Base-by-base conservation (phyloP, 768 basidiomycete genomes). In the Boletus pseudopeckii region DNA sequence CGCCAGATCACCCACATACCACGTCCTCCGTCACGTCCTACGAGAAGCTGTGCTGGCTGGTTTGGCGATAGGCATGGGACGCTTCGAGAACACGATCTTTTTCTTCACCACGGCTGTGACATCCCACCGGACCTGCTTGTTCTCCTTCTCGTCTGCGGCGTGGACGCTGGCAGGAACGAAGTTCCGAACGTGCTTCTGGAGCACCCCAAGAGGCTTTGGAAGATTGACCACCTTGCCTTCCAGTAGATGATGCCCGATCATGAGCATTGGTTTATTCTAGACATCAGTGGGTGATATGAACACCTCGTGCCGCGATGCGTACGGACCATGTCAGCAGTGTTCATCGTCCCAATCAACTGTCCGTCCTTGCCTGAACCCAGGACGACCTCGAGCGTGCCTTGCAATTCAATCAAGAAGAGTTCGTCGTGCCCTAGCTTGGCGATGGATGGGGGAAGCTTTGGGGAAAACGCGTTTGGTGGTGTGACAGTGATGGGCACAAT, bases 211-310 rank as follows among this genome's bases (percentile, higher is more conserved):
- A 0, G 94, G 92, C 65, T 91, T 95, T 2, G 86, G 72, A 7
- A 98, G 77, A 42, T 71, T 76, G 33, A 82, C 77, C 55, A 96
- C 76, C 66, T 88, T 90, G 49, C 94, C 94, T 64, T 98, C 95
- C 5, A 98, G 82, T 30, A 94, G 76, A 63, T 97, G 92, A 70
- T 95, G 86, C 13, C 94, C 94, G 54, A 98, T 88, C 50, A 77
- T 70, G 7, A 98, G 77, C 3, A 84, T 92, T 4, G 90, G 84
- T 60, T 86, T 90, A 57, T 81, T 85, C 90, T 61, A 26, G 32
- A 28, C 37, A 14, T 59, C 57, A 57, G 49, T 18, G 22, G 15
- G 48, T 36, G 32, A 42, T 44, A 17, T 51, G 48, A 32, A 30
- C 20, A 20, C n/a, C 37, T 45, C 20, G 26, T 45, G 41, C n/a